These are phyloP conservation scores for Kuraishia cidri DNA, from an alignment of 805 yeast genomes.

Conservation along the genomic window DNA sequence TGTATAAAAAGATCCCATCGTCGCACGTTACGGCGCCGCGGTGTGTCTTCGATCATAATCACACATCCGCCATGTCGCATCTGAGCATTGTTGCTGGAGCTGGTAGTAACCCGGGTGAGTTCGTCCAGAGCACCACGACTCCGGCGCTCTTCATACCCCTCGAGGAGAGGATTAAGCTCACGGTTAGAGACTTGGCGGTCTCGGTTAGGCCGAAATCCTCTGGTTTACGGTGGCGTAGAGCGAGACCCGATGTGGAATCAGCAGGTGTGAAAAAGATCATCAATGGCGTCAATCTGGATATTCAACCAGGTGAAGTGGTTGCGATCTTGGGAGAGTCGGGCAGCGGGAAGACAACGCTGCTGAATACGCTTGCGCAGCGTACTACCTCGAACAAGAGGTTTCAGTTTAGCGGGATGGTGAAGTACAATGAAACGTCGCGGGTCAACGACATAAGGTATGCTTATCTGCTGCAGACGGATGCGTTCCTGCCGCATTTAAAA, in stretches of 20 bases:
- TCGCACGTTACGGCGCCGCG: too few relatives aligned
- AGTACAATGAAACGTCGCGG: conserved; percentile 14
- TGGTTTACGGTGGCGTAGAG: background rate
- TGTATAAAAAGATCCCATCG: too few relatives aligned
- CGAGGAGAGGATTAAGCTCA: conserved; percentile 2
- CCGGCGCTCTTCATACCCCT: conserved; percentile 1
- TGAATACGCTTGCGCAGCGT: conserved; percentile 51
- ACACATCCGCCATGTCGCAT: too few relatives aligned
- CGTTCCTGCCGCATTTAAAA: conserved; percentile 54
- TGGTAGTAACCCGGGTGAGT: too few relatives aligned
- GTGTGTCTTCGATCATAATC: too few relatives aligned
- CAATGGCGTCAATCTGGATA: conserved; percentile 42
- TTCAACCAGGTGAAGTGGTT: conserved; percentile 51
- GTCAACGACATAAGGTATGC: conserved; percentile 25
- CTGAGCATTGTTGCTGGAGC: too few relatives aligned
- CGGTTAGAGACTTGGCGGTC: conserved; percentile 4
- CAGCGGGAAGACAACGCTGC: conserved; percentile 65
- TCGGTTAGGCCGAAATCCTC: background rate
- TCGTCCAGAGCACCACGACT: too few relatives aligned
- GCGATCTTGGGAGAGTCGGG: conserved; percentile 79
- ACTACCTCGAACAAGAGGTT: conserved; percentile 28
- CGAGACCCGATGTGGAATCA: background rate
- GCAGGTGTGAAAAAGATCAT: conserved; percentile 17
- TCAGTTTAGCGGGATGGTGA: conserved; percentile 30
- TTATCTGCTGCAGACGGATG: conserved; percentile 60